Conservation (phyloP, 2,329 filamentous ascomycete species). For the Hypoxylon sp. region DNA sequence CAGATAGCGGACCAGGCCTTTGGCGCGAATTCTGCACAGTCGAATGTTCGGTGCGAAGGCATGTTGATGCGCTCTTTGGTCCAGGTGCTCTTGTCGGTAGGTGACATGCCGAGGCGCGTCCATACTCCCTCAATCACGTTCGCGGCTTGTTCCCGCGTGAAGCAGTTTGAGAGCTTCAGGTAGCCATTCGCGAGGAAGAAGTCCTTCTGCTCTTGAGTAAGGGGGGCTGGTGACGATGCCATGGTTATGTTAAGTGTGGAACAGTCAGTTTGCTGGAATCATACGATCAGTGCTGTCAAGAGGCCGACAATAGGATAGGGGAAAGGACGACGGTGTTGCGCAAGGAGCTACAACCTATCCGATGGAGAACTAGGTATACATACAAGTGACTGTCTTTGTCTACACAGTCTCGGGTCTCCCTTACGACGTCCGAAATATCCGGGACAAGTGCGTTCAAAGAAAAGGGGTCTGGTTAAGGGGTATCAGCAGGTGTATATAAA, state of each 20-base stretch:
- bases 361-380: too few species aligned
- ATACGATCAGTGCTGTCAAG: neutral
- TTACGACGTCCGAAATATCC: too few species aligned
- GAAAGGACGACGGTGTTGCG: too few species aligned
- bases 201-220: constrained; percentile 53
- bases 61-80: constrained; percentile 73
- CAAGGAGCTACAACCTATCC: too few species aligned
- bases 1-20: constrained; percentile 77
- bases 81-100: constrained; percentile 76
- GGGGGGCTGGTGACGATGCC: constrained; percentile 49
- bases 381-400: too few species aligned
- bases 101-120: constrained; percentile 76
- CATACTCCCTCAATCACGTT: constrained; percentile 66
- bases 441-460: neutral
- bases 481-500: neutral
- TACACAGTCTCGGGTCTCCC: too few species aligned
- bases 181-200: constrained; percentile 71
- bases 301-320: too few species aligned
- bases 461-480: neutral
- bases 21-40: constrained; percentile 71
- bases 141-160: constrained; percentile 54
- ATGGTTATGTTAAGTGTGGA: constrained; percentile 32
- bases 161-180: constrained; percentile 66
- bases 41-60: constrained; percentile 71
- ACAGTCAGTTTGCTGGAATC: neutral